These are phyloP conservation scores for Silene coronaria DNA, from an alignment of 179 eudicot species.

Conservation along the genomic window DNA sequence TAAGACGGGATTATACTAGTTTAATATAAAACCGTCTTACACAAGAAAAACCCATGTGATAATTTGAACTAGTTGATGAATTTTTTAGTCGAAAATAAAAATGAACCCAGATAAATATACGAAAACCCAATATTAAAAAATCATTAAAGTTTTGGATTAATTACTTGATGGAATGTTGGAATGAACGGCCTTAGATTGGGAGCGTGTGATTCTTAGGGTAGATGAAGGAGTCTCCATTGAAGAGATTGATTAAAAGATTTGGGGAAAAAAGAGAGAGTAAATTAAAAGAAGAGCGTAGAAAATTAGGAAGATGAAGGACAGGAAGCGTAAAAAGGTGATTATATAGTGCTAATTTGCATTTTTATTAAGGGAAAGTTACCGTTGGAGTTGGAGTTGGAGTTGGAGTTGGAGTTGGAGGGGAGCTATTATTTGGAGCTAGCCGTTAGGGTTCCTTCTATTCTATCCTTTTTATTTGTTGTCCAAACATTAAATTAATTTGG, in stretches of 20 bases:
- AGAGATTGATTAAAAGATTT: constrained; percentile 17
- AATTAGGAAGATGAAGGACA: constrained; percentile 8
- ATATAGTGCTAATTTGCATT: constrained; percentile 22
- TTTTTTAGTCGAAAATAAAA: too few species aligned
- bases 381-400: constrained; percentile 54
- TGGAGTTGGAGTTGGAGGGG: constrained; percentile 25
- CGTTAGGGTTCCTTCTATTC: constrained; percentile 26
- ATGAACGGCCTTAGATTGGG: constrained; percentile 35
- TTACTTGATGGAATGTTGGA: constrained; percentile 32
- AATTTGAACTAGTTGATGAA: too few species aligned
- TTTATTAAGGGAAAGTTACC: constrained; percentile 37
- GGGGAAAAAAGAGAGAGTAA: background rate
- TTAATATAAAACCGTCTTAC: too few species aligned
- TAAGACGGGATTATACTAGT: too few species aligned
- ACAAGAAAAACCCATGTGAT: too few species aligned
- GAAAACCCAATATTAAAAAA: too few species aligned
- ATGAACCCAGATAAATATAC: too few species aligned
- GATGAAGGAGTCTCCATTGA: constrained; percentile 68
- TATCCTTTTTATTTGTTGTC: background rate
- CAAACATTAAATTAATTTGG: too few species aligned
- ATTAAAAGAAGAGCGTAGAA: background rate
- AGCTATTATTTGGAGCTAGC: constrained; percentile 26
- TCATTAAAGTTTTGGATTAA: too few species aligned
- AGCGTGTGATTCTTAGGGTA: constrained; percentile 53
- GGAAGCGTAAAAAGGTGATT: constrained; percentile 1